Evolutionary conservation across 2,329 filamentous ascomycete species (phyloP).

Genomic region (Gaeumannomyces sp.): DNA sequence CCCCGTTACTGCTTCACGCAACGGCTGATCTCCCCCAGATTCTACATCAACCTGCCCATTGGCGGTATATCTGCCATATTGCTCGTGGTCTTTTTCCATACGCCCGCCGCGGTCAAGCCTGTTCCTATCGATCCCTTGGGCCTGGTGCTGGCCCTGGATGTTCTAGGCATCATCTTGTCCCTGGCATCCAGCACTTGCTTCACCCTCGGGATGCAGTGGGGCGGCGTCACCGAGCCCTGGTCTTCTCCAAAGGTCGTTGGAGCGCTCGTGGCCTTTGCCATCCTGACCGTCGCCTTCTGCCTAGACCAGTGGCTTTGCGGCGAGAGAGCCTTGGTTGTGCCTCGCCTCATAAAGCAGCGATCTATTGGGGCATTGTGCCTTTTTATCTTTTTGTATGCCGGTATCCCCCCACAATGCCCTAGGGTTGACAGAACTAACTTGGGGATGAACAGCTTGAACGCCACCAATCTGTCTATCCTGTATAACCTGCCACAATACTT

Average conservation of each 20-base stretch:
- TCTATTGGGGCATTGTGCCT: background rate
- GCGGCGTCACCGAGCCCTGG: conserved; percentile 4
- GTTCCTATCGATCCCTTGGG: background rate
- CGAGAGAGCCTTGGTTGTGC: background rate
- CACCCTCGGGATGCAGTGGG: conserved; percentile 3
- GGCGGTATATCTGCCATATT: conserved; percentile 18
- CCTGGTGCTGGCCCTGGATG: background rate
- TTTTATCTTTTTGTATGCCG: background rate
- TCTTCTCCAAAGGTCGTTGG: background rate
- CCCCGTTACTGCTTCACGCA: no score
- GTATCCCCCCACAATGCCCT: no score
- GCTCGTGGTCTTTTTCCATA: background rate
- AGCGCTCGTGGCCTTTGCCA: conserved; percentile 1
- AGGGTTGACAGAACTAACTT: no score
- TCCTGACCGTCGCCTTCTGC: background rate
- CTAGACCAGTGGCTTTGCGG: background rate
- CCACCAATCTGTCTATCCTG: conserved; percentile 16
- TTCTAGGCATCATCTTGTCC: background rate
- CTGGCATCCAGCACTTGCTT: background rate
- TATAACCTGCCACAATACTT: conserved; percentile 43
- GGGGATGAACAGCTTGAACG: background rate
- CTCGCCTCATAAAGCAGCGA: background rate
- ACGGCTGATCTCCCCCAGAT: conserved; percentile 17
- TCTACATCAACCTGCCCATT: conserved; percentile 39
- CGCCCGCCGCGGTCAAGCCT: background rate